Evolutionary conservation across 2,329 filamentous ascomycete species (phyloP), one percentile per base, ranked within the genome.

Genomic region (Emericellopsis cladophorae): DNA sequence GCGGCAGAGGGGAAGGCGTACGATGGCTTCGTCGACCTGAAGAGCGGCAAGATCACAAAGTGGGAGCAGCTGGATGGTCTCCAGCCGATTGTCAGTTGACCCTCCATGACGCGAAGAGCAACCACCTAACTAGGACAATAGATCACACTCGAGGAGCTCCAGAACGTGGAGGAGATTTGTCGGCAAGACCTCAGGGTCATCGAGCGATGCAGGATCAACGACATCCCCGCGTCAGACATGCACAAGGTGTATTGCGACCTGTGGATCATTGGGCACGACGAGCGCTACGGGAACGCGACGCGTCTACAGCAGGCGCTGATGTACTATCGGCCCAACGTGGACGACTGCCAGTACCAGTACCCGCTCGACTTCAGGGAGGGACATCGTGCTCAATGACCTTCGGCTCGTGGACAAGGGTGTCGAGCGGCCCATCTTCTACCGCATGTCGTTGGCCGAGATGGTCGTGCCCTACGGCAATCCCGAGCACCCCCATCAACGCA

Each of bases 231-330:
- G 49, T 85, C 84, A 49, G 84, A 94, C 45, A 95, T 95, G 89
- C 68, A 92, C 68, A 95, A 95, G 63, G 85, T 95, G 37, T 95
- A 93, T 66, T 94, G 88, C 60, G 89, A 95, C 57, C 87, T 86
- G 10, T 95, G 89, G 89, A 94, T 89, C 1, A 94, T 95, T 59
- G 89, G 89, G 38, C 94, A 87, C 56, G 89, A 95, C 52, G 85
- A 93, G 64, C 81, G 89, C 36, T 92, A 88, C 52, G 89, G 88
- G 46, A 90, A 66, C 56, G 68, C 68, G 35, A 70, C 86, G 35
- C 79, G 89, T 41, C 74, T 95, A 4, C 89, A 95, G 62, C 89
- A 95, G 63, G 89, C 87, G 2, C 68, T 95, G 41, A 94, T 95
- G 87, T 95, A 95, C 68, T 95, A 93, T 61, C 79, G 89, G 14